Percentiles rank a stretch among this genome's conserved stretches.
Evolutionary conservation across 2,329 filamentous ascomycete genomes (phyloP).

Genomic region (Bipolaris oryzae): DNA sequence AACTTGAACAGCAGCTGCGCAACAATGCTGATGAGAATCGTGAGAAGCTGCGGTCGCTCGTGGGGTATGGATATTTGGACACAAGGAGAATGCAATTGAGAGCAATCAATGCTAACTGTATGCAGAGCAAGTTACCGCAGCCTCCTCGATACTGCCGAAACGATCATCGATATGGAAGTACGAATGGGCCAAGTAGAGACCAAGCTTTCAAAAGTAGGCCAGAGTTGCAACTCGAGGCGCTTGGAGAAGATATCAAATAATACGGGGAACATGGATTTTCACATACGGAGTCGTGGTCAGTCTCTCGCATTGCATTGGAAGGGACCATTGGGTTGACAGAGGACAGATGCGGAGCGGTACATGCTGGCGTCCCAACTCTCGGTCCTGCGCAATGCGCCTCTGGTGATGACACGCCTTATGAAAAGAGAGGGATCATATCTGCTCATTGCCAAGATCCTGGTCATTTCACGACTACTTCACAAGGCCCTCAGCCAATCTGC

Average conservation of each 20-base stretch:
- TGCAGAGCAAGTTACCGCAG: slow-evolving; percentile 76
- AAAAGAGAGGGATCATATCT: slow-evolving; percentile 59
- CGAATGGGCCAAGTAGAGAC: slow-evolving; percentile 78
- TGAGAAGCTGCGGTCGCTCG: slow-evolving; percentile 69
- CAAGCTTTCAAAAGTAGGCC: slow-evolving; percentile 73
- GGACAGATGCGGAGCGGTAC: slow-evolving; percentile 51
- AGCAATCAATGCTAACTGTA: slow-evolving; percentile 9
- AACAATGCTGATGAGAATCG: slow-evolving; percentile 67
- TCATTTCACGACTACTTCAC: slow-evolving; percentile 75
- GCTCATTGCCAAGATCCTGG: slow-evolving; percentile 67
- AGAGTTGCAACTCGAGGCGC: slow-evolving; percentile 74
- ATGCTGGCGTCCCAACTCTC: slow-evolving; percentile 62
- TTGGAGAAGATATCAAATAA: slow-evolving; percentile 69
- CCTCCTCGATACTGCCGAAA: slow-evolving; percentile 87
- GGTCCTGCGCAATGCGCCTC: slow-evolving; percentile 63
- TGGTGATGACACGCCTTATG: slow-evolving; percentile 60
- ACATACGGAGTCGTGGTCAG: slow-evolving; percentile 51
- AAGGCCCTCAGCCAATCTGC: slow-evolving; percentile 69
- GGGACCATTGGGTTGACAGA: slow-evolving; percentile 23
- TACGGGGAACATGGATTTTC: slow-evolving; percentile 59
- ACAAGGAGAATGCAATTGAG: background rate
- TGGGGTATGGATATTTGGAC: slow-evolving; percentile 58
- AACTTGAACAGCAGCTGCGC: slow-evolving; percentile 68
- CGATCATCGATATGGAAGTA: slow-evolving; percentile 86
- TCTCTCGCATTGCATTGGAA: slow-evolving; percentile 10